Percentiles rank a stretch among this genome's conserved stretches.
Evolutionary conservation across 805 yeast species (phyloP).

Genomic region (Priceomyces haplophilus): DNA sequence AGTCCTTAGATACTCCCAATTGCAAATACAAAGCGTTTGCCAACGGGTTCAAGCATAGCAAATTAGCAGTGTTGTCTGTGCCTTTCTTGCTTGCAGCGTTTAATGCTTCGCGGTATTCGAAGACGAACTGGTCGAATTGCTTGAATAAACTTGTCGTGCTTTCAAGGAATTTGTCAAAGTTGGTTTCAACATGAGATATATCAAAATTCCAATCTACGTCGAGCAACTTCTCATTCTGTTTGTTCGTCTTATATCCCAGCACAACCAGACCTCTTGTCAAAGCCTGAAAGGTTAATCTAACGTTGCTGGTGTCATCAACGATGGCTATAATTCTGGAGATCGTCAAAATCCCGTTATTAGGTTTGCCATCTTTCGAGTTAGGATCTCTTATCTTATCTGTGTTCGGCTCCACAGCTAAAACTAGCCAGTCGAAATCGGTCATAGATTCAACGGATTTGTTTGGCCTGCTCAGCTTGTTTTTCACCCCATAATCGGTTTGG

Average conservation of each 20-base stretch:
- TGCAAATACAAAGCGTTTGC: conserved; percentile 58
- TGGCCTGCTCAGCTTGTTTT: conserved; percentile 2
- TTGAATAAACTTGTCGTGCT: conserved; percentile 24
- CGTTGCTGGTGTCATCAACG: conserved; percentile 39
- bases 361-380: conserved; percentile 7
- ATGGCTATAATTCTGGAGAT: conserved; percentile 48
- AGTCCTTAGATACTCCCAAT: conserved; percentile 47
- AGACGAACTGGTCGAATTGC: conserved; percentile 38
- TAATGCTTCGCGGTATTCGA: conserved; percentile 35
- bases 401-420: conserved; percentile 35
- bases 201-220: conserved; percentile 23
- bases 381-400: conserved; percentile 28
- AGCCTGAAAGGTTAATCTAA: conserved; percentile 50
- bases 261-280: conserved; percentile 39
- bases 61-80: conserved; percentile 16
- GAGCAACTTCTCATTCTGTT: conserved; percentile 25
- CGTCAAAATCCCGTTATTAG: conserved; percentile 27
- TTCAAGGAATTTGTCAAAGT: conserved; percentile 18
- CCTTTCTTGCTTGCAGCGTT: conserved; percentile 15
- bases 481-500: conserved; percentile 12
- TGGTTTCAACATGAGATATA: conserved; percentile 15
- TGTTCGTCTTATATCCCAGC: conserved; percentile 5
- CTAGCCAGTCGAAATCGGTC: conserved; percentile 35
- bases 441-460: conserved; percentile 2
- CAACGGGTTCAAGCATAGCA: conserved; percentile 56